Evolutionary conservation across 257 asterid species (phyloP), one percentile per base, ranked within the genome.

Genomic region (Lycium ferocissimum): DNA sequence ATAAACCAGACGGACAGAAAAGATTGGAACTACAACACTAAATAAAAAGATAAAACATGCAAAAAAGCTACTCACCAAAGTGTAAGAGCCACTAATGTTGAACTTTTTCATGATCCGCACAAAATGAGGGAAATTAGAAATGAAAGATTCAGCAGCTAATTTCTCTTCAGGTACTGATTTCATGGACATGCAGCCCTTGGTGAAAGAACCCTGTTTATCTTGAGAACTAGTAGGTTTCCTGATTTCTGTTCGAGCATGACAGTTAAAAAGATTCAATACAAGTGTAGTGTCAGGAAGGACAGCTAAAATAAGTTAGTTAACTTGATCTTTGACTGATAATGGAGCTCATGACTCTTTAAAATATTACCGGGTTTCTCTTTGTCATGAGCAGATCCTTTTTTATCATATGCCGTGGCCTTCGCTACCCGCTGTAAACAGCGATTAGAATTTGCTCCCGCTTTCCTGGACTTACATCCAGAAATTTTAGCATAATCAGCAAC

Each of bases 141-240:
- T 88, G 75, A 95, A 95, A 86, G 90, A 88, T 79, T 91, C 91
- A 56, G 97, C 99, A 78, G 97, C 99, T 53, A 93, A 88, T 92
- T 94, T 95, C 87, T 95, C 99, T 92, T 94, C 98, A 33, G 99
- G 99, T 26, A 90, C 97, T 10, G 97, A 94, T 89, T 95, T 95
- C 92, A 94, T 87, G 49, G 98, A 92, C 89, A 95, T 87, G 70
- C 97, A 95, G n/a, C 99, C 94, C 89, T 92, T 95, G 76, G 92
- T 84, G 62, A 87, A 92, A 87, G 96, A 89, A 84, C 92, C 93
- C 89, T 79, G 92, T 75, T 91, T 95, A 76, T 87, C 91, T 59
- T 66, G 81, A 69, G 93, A 88, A 79, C 93, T 90, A 54, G 86
- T 85, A 73, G 89, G 88, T 83, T 88, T 94, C 83, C 81, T 84